Evolutionary conservation across 2,329 filamentous ascomycete species (phyloP).

Genomic region (Botrytis hyacinthi): DNA sequence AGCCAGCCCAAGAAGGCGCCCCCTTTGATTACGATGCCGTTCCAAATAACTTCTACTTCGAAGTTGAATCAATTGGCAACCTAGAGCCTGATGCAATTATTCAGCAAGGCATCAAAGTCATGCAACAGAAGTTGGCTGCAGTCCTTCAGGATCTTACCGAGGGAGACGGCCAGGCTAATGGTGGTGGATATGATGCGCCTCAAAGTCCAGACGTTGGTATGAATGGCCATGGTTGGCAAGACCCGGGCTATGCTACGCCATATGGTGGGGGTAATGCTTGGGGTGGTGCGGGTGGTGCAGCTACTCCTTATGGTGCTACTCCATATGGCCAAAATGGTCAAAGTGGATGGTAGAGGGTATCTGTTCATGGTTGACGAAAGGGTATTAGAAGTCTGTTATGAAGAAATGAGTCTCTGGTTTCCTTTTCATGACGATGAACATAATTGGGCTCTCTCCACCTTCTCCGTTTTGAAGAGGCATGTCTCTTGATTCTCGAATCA

Average conservation of each 20-base stretch:
- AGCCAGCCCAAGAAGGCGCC: conserved; percentile 76
- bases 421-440: neutral
- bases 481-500: neutral
- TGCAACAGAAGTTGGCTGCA: conserved; percentile 86
- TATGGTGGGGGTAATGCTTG: conserved; percentile 66
- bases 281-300: conserved; percentile 55
- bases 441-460: neutral
- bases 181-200: conserved; percentile 52
- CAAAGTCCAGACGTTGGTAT: conserved; percentile 60
- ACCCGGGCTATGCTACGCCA: conserved; percentile 66
- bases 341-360: conserved; percentile 28
- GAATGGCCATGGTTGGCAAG: conserved; percentile 57
- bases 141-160: conserved; percentile 67
- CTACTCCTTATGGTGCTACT: conserved; percentile 59
- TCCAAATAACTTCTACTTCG: conserved; percentile 84
- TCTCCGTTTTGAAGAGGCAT: neutral
- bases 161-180: conserved; percentile 53
- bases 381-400: neutral
- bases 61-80: conserved; percentile 85
- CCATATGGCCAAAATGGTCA: conserved; percentile 53
- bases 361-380: neutral
- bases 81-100: conserved; percentile 89
- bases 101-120: conserved; percentile 79
- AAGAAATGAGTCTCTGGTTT: neutral
- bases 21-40: conserved; percentile 88